These are phyloP conservation scores for Xylariaceae sp. DNA, from an alignment of 2,329 filamentous ascomycete species.

Conservation along the genomic window DNA sequence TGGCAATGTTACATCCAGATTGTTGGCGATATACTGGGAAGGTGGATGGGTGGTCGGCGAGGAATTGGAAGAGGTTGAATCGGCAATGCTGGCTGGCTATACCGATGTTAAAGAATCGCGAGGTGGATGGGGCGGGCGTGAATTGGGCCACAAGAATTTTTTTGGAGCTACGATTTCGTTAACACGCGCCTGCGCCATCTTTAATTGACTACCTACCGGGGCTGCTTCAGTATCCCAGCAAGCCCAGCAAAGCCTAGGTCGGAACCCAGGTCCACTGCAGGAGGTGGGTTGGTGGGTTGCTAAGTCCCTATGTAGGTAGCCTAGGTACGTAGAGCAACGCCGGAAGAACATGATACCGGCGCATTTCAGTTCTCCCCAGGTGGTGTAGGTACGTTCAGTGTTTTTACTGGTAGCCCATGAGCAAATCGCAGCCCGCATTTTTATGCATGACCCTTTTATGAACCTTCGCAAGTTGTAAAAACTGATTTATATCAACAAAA, in stretches of 20 bases:
- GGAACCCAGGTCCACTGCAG: no score
- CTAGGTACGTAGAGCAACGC: no score
- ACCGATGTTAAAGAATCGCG: constrained; percentile 12
- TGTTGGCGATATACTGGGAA: neutral
- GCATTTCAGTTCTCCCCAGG: neutral
- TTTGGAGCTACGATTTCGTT: neutral
- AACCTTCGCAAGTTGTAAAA: no score
- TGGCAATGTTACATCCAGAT: constrained; percentile 14
- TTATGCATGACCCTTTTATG: no score
- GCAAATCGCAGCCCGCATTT: no score
- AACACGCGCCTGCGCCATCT: constrained; percentile 8
- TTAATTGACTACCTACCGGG: neutral
- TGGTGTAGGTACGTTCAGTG: no score
- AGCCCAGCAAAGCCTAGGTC: no score
- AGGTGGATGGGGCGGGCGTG: neutral
- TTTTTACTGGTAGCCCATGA: no score
- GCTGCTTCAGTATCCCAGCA: no score
- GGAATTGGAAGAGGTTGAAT: neutral
- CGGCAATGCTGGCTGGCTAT: neutral
- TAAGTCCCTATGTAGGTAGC: neutral
- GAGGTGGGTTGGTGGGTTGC: neutral
- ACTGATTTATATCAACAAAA: neutral
- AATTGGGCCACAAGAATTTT: constrained; percentile 4
- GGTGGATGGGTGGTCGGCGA: neutral
- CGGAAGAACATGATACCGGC: neutral